These are phyloP conservation scores for Leishmania mexicana DNA, from an alignment of 208 protist genomes.

Conservation along the genomic window DNA sequence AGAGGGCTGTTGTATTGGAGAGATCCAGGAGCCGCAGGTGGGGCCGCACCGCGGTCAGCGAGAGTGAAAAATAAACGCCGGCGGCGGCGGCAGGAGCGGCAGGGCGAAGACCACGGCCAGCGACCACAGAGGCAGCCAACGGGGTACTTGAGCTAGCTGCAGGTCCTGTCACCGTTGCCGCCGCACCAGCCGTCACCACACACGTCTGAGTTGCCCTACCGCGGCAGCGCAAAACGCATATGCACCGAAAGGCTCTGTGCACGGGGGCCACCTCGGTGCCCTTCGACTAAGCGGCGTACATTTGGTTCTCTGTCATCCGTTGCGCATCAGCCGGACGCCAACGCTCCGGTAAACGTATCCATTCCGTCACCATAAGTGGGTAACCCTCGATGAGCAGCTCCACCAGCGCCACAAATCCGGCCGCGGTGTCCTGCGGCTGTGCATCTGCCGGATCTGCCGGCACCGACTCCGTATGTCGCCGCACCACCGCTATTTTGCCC, in stretches of 20 bases:
- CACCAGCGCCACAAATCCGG: conserved; percentile 13
- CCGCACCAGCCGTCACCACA: not conserved
- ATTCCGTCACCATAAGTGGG: conserved; percentile 9
- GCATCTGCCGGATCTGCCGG: not conserved
- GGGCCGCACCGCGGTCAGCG: conserved; percentile 8
- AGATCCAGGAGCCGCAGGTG: conserved; percentile 28
- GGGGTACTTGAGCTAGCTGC: not conserved
- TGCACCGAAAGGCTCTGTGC: conserved; percentile 8
- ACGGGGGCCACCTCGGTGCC: not conserved
- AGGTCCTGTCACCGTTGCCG: not conserved
- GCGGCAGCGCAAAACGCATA: conserved; percentile 8
- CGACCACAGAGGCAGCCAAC: not conserved
- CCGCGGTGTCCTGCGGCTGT: not conserved
- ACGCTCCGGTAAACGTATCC: conserved; percentile 12
- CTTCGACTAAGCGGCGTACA: not conserved
- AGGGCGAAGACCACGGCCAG: not conserved
- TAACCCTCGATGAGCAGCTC: conserved; percentile 18
- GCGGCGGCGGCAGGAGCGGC: not conserved
- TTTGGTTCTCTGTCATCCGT: not conserved
- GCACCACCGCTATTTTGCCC: not conserved
- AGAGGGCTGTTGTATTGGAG: conserved; percentile 7
- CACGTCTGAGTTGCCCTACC: not conserved
- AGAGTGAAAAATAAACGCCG: not conserved
- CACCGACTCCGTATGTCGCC: not conserved
- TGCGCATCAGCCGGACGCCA: not conserved